Conservation (phyloP, 2,329 filamentous ascomycete species). For the Huntiella bhutanensis region DNA sequence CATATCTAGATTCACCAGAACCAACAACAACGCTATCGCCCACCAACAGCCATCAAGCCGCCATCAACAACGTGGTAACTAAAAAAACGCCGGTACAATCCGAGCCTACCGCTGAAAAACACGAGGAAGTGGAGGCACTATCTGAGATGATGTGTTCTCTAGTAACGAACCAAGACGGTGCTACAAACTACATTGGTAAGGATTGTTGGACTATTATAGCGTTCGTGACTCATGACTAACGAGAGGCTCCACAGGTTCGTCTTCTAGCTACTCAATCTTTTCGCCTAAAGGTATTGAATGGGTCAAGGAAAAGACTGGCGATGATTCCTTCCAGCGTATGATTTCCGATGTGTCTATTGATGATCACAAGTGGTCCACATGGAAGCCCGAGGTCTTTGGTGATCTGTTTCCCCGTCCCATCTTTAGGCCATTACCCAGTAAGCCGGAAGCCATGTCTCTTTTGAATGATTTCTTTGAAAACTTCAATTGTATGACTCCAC, state of each 20-base stretch:
- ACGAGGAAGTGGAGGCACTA: constrained; percentile 58
- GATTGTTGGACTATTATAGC: constrained; percentile 1
- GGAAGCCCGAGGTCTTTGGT: constrained; percentile 93
- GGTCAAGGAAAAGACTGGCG: constrained; percentile 97
- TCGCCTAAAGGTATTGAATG: constrained; percentile 95
- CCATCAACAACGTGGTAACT: constrained; percentile 14
- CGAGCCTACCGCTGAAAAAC: constrained; percentile 24
- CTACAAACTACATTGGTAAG: constrained; percentile 87
- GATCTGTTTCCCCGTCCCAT: constrained; percentile 76
- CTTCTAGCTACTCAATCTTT: constrained; percentile 96
- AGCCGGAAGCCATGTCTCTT: constrained; percentile 71
- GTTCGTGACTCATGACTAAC: constrained; percentile 2
- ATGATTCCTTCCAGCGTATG: constrained; percentile 85
- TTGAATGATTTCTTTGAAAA: constrained; percentile 93
- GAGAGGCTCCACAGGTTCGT: constrained; percentile 44
- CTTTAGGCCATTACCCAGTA: constrained; percentile 66
- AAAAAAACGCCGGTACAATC: constrained; percentile 16
- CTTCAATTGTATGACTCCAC: constrained; percentile 96
- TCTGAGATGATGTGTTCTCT: constrained; percentile 99
- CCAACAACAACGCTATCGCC: constrained; percentile 14
- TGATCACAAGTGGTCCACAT: constrained; percentile 89
- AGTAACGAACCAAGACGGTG: constrained; percentile 83
- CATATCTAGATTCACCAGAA: constrained; percentile 35
- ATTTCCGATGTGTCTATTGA: constrained; percentile 80
- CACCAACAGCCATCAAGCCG: constrained; percentile 13